Evolutionary conservation across 1,284 basidiomycete species (phyloP).

Genomic region (Ceratobasidium sp.): DNA sequence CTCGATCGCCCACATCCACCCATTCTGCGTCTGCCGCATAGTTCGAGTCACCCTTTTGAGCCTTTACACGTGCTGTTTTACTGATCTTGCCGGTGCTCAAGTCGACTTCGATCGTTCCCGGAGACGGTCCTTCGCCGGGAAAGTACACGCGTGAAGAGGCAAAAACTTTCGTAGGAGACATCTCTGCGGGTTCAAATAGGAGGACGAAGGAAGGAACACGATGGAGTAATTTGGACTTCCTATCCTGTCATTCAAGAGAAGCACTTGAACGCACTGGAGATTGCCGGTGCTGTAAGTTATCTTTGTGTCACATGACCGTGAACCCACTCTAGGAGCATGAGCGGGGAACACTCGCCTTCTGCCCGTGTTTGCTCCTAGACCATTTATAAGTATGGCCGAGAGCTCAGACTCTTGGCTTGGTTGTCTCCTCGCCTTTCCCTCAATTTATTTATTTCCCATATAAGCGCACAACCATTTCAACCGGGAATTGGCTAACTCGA

Average conservation of each 20-base stretch:
- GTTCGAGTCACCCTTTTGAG: conserved; percentile 5
- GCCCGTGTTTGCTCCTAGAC: too few species aligned
- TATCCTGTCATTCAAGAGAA: neutral
- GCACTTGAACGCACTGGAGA: too few species aligned
- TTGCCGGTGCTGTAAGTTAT: too few species aligned
- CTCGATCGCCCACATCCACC: conserved; percentile 67
- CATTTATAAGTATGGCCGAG: too few species aligned
- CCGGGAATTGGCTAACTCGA: too few species aligned
- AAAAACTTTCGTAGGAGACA: conserved; percentile 47
- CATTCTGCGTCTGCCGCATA: conserved; percentile 52
- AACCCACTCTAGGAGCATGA: too few species aligned
- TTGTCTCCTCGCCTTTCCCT: too few species aligned
- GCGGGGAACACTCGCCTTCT: too few species aligned
- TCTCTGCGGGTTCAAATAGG: neutral
- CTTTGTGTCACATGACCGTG: too few species aligned
- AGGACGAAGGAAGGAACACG: neutral
- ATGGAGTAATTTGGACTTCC: conserved; percentile 31
- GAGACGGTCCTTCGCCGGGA: conserved; percentile 59
- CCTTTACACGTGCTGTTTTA: conserved; percentile 54
- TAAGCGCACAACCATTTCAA: too few species aligned
- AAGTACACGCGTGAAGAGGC: conserved; percentile 66
- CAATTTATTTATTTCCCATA: too few species aligned
- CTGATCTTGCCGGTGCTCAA: conserved; percentile 69
- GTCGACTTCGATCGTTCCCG: conserved; percentile 77
- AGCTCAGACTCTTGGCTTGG: too few species aligned